Conservation (phyloP, 2,329 filamentous ascomycete genomes). For the Xylariaceae sp. region DNA sequence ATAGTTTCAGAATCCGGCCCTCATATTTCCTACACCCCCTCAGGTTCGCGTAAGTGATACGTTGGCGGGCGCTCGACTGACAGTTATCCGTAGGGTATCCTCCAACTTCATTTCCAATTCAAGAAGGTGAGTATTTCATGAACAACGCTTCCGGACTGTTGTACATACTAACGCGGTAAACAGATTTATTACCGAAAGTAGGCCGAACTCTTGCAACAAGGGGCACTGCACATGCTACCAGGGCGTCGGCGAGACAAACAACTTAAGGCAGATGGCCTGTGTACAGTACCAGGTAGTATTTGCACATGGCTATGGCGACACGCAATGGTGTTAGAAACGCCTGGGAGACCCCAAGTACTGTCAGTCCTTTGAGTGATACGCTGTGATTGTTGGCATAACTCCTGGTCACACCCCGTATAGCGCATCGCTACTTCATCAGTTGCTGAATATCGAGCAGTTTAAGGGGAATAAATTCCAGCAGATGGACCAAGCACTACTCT, state of each 20-base stretch:
- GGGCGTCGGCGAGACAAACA: slow-evolving; percentile 6
- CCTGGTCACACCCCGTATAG: slow-evolving; percentile 23
- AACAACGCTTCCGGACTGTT: not conserved
- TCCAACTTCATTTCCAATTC: slow-evolving; percentile 97
- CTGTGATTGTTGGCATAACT: slow-evolving; percentile 16
- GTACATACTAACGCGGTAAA: slow-evolving; percentile 21
- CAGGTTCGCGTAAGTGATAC: slow-evolving; percentile 10
- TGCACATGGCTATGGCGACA: slow-evolving; percentile 18
- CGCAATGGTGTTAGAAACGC: slow-evolving; percentile 9
- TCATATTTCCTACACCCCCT: slow-evolving; percentile 7
- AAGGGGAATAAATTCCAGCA: slow-evolving; percentile 5
- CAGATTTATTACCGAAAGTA: slow-evolving; percentile 41
- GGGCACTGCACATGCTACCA: not conserved
- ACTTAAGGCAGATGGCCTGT: slow-evolving; percentile 6
- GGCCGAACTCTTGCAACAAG: slow-evolving; percentile 7
- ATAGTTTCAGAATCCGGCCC: slow-evolving; percentile 19
- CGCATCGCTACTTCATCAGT: slow-evolving; percentile 21
- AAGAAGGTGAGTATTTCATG: slow-evolving; percentile 66
- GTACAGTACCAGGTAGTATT: slow-evolving; percentile 17
- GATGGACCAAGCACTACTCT: not conserved
- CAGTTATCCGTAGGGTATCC: slow-evolving; percentile 62
- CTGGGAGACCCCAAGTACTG: slow-evolving; percentile 1
- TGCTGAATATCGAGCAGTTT: slow-evolving; percentile 7
- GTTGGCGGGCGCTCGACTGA: slow-evolving; percentile 21
- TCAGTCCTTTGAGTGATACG: slow-evolving; percentile 8